These are phyloP conservation scores for Fusarium tjaetaba DNA, from an alignment of 2,329 filamentous ascomycete genomes.

Conservation along the genomic window DNA sequence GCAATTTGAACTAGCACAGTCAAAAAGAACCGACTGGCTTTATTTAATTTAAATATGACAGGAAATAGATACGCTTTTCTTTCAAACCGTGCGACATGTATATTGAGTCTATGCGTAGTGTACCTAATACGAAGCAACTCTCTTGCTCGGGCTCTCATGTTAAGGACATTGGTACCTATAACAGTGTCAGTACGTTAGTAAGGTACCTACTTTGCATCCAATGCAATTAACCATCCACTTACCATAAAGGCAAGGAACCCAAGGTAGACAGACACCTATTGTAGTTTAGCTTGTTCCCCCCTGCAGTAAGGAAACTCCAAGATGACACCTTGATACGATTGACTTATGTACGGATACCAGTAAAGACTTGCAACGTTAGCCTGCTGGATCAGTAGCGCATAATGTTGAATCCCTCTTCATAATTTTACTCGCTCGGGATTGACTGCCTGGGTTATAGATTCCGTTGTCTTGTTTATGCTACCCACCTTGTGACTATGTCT, in stretches of 20 bases:
- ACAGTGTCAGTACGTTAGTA: neutral
- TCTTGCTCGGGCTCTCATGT: neutral
- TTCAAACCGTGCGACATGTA: slow-evolving; percentile 7
- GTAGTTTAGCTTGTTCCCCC: slow-evolving; percentile 11
- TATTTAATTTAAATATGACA: slow-evolving; percentile 19
- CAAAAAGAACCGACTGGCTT: neutral
- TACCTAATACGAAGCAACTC: neutral
- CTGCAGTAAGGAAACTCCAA: slow-evolving; percentile 23
- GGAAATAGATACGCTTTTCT: neutral
- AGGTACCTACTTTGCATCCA: neutral
- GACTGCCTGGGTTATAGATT: neutral
- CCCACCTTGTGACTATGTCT: neutral
- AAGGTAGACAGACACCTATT: neutral
- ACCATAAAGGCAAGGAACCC: neutral
- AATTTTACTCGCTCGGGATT: neutral
- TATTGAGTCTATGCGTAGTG: slow-evolving; percentile 9
- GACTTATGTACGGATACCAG: neutral
- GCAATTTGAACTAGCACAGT: slow-evolving; percentile 17
- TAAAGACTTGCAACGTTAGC: neutral
- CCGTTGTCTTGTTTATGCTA: neutral
- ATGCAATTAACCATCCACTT: neutral
- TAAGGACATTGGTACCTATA: neutral
- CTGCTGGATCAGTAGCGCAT: neutral
- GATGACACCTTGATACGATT: slow-evolving; percentile 34
- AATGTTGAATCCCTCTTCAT: neutral